Percentiles rank a stretch among this genome's conserved stretches.
Evolutionary conservation across 768 basidiomycete species (phyloP).

Genomic region (Dacryopinax spathularia): DNA sequence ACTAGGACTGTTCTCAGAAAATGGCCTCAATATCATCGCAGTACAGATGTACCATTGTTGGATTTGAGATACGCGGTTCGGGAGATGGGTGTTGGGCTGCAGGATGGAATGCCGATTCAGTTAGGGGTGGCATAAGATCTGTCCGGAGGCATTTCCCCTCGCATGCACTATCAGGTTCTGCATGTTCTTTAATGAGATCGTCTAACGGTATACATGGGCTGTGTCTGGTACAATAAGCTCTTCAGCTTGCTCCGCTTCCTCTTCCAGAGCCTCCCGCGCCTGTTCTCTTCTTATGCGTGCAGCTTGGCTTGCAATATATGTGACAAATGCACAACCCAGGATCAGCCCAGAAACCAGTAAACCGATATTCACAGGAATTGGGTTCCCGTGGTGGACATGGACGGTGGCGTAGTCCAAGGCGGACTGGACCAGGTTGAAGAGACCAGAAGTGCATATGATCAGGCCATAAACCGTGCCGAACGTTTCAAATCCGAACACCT

Average conservation of each 20-base stretch:
- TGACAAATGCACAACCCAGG: background rate
- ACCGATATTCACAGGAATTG: background rate
- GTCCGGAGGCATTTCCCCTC: too few species aligned
- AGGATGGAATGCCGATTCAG: too few species aligned
- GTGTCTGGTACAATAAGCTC: background rate
- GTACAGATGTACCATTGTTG: background rate
- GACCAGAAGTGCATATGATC: background rate
- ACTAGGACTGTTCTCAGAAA: constrained; percentile 26
- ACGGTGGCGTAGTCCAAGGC: background rate
- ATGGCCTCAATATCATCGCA: background rate
- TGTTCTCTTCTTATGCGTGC: background rate
- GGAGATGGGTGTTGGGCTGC: background rate
- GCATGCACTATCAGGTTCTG: too few species aligned
- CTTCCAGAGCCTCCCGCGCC: background rate
- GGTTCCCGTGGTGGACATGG: background rate
- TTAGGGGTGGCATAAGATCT: too few species aligned
- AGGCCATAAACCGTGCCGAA: background rate
- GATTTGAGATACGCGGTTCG: too few species aligned
- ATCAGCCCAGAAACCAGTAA: background rate
- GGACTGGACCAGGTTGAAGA: constrained; percentile 1
- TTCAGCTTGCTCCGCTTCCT: background rate
- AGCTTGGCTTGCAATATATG: background rate
- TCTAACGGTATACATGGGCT: background rate
- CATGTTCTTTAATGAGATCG: too few species aligned
- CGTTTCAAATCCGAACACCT: constrained; percentile 1